Percentiles rank a stretch among this genome's conserved stretches.
Conservation (phyloP, 1,284 basidiomycete species). For the Tetrapyrgos nigripes region DNA sequence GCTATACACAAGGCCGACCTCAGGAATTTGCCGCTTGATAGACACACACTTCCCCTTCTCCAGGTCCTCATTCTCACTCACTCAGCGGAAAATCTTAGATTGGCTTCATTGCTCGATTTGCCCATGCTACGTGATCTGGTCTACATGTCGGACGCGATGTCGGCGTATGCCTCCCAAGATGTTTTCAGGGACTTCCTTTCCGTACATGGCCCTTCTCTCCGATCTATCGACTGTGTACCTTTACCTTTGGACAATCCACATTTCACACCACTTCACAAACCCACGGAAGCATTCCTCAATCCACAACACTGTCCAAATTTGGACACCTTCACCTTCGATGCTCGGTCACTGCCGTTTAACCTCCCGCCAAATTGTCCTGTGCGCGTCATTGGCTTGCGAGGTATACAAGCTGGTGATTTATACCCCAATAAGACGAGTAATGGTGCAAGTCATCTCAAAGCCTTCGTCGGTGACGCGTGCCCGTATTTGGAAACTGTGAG, state of each 20-base stretch:
- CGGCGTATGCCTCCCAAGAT: background rate
- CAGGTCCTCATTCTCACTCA: slow-evolving; percentile 46
- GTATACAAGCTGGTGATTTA: slow-evolving; percentile 45
- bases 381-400: slow-evolving; percentile 52
- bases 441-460: slow-evolving; percentile 46
- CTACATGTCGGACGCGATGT: slow-evolving; percentile 33
- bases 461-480: slow-evolving; percentile 47
- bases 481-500: slow-evolving; percentile 53
- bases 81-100: slow-evolving; percentile 34
- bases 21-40: slow-evolving; percentile 23
- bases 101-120: slow-evolving; percentile 40
- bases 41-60: slow-evolving; percentile 40
- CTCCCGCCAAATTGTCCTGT: slow-evolving; percentile 37
- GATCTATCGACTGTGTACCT: background rate
- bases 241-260: background rate
- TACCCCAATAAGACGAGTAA: slow-evolving; percentile 46
- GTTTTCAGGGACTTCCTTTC: background rate
- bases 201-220: background rate
- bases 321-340: slow-evolving; percentile 47
- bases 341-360: slow-evolving; percentile 30
- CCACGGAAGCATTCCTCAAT: slow-evolving; percentile 16
- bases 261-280: background rate
- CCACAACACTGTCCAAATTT: slow-evolving; percentile 47
- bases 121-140: slow-evolving; percentile 46
- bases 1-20: slow-evolving; percentile 46